These are phyloP conservation scores for Pythium plurisporium DNA, from an alignment of 352 stramenopile species.

Conservation along the genomic window DNA sequence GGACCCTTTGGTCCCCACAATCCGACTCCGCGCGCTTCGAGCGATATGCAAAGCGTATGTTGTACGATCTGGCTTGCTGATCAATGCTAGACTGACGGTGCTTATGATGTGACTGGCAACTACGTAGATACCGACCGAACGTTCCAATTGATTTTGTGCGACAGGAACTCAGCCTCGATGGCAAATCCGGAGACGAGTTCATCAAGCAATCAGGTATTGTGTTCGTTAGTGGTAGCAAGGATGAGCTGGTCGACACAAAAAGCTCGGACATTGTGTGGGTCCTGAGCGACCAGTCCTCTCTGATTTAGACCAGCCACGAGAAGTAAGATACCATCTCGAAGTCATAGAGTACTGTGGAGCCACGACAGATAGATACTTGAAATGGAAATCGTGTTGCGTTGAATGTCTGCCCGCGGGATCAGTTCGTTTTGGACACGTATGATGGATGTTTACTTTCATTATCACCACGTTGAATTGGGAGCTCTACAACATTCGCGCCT, in stretches of 20 bases:
- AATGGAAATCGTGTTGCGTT: not conserved
- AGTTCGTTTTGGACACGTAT: too few species aligned
- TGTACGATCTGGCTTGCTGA: not conserved
- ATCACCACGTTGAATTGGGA: not conserved
- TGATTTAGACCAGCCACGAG: conserved; percentile 49
- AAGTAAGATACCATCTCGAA: not conserved
- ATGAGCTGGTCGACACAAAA: conserved; percentile 69
- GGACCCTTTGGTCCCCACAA: conserved; percentile 80
- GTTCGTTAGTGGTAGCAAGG: conserved; percentile 60
- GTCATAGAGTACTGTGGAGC: not conserved
- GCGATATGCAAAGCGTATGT: conserved; percentile 88
- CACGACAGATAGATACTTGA: not conserved
- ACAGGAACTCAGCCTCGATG: conserved; percentile 68
- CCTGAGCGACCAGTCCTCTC: conserved; percentile 72
- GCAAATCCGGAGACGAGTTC: conserved; percentile 65
- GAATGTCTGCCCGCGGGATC: too few species aligned
- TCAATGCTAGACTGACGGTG: not conserved
- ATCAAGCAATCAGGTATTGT: conserved; percentile 68
- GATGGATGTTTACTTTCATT: too few species aligned
- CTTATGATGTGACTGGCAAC: not conserved
- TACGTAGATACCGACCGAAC: conserved; percentile 60
- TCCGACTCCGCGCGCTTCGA: conserved; percentile 75
- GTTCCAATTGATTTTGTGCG: conserved; percentile 70
- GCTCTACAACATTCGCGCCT: conserved; percentile 32
- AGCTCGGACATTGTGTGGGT: conserved; percentile 81